Evolutionary conservation across 768 basidiomycete species (phyloP).

Genomic region (Candolleomyces eurysporus): DNA sequence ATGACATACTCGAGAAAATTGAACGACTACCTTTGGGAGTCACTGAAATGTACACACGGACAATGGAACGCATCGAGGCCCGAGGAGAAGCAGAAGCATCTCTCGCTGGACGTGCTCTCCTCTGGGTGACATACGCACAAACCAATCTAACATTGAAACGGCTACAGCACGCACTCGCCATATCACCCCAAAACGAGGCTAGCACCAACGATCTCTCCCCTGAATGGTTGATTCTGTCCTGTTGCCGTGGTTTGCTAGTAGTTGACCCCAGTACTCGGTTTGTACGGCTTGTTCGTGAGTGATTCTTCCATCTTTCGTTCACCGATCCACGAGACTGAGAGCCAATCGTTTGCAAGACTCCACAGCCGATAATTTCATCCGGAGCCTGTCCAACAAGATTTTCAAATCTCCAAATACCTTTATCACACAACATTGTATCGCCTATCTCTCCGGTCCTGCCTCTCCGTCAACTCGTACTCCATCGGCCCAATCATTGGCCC

Average conservation of each 20-base stretch:
- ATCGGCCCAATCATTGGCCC: background rate
- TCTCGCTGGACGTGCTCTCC: background rate
- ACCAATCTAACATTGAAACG: background rate
- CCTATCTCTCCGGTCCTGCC: too few species aligned
- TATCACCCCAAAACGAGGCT: background rate
- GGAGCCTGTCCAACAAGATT: background rate
- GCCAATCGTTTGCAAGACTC: background rate
- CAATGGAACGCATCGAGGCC: background rate
- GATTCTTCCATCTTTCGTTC: too few species aligned
- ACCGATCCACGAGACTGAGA: background rate
- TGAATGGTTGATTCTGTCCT: background rate
- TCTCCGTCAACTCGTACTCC: too few species aligned
- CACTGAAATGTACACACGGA: background rate
- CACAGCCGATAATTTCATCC: constrained; percentile 4
- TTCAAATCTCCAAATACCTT: background rate
- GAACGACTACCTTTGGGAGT: background rate
- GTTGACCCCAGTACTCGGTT: background rate
- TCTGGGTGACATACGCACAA: constrained; percentile 4
- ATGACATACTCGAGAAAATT: background rate
- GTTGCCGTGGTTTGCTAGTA: constrained; percentile 2
- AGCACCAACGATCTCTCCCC: background rate
- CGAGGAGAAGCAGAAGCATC: background rate
- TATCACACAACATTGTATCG: constrained; percentile 2
- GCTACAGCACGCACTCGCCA: background rate
- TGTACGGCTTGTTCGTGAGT: constrained; percentile 6